phyloP scores from a whole-genome alignment of 306 rosid species.

The Cyamopsis tetragonoloba region DNA sequence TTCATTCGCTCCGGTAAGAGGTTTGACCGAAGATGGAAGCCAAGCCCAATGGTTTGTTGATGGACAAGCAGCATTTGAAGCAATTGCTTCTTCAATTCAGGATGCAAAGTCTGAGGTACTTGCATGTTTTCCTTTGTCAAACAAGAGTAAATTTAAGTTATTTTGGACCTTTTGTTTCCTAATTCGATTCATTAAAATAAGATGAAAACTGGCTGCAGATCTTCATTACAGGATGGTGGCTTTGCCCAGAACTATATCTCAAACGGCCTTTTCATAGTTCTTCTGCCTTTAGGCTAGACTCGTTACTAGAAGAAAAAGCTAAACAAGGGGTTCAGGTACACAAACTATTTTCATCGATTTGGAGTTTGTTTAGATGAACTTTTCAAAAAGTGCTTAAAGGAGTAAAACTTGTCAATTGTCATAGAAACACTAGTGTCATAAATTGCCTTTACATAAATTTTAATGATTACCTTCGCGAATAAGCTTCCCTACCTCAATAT shows the following conservation, averaged over 20 bases:
- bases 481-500: no score
- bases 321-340: conserved; percentile 95
- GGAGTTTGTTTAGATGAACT: no score
- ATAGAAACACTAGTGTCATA: no score
- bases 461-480: no score
- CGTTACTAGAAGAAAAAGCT: conserved; percentile 83
- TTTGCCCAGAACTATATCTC: conserved; percentile 90
- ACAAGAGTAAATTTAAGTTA: conserved; percentile 2
- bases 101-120: conserved; percentile 93
- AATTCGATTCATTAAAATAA: neutral
- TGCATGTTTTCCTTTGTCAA: conserved; percentile 23
- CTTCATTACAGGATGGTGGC: conserved; percentile 98
- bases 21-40: conserved; percentile 88
- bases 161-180: neutral
- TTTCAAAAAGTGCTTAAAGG: no score
- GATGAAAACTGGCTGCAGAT: conserved; percentile 61
- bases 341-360: neutral
- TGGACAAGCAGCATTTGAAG: conserved; percentile 87
- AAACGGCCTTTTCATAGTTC: conserved; percentile 71
- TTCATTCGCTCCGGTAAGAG: conserved; percentile 94
- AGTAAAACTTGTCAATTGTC: no score
- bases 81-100: conserved; percentile 87
- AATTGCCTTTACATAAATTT: no score
- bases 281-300: conserved; percentile 71
- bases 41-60: conserved; percentile 96